Evolutionary conservation across 441 rosid genomes (phyloP), one percentile per base, ranked within the genome.

Genomic region (Adansonia gregorii): DNA sequence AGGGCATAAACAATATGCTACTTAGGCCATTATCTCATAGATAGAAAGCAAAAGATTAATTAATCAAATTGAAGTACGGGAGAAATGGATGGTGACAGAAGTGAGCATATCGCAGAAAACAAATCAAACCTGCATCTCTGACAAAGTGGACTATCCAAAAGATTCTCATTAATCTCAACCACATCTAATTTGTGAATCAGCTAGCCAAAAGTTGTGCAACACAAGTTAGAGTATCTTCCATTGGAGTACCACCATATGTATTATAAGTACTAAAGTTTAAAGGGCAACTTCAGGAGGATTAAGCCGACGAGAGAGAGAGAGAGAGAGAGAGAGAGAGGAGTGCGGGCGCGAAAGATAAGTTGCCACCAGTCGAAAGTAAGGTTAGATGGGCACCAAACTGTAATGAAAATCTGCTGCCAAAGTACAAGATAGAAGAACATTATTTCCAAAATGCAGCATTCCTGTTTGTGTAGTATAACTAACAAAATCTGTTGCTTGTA

Each of bases 391-490:
- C 48, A 52, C 41, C 48, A 71, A 54, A 39, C 35, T 35, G 51
- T 72, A 35, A 54, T 55, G 61, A 20, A 54, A 72, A 54, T 17
- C 31, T 58, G 55, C 22, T 14, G 17, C 15, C 15, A 20, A 59
- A 14, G 55, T 43, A 59, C 67, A 41, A 65, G 3, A 27, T 56
- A 19, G 75, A 35, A 51, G 24, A 51, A 17, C 46, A 31, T 45
- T 56, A 35, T 35, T 35, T 35, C 6, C 8, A 78, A 69, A 78
- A 11, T 11, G 22, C 55, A 43, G 7, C 63, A 45, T 56, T 45
- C 43, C 31, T 49, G 65, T 78, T 58, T 56, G 65, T 76, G 68
- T 72, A 69, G 55, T 59, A 74, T 76, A 55, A 22, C 49, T 35
- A 76, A 49, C 49, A 59, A 77, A 72, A 60, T 22, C 78, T 49